phyloP scores from a whole-genome alignment of 805 yeast genomes.

The Saccharomycopsis amapae region DNA sequence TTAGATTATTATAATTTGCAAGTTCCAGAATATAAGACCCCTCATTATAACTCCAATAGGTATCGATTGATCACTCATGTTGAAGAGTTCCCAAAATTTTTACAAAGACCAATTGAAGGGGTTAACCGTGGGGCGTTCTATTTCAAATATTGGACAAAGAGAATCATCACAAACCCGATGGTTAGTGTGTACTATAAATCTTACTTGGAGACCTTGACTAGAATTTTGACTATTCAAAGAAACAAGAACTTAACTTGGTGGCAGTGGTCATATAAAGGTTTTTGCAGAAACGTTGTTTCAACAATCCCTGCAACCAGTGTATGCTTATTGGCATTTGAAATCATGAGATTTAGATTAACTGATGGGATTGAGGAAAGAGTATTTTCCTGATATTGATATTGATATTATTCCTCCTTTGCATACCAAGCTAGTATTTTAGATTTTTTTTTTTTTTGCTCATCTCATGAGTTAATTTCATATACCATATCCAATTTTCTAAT shows the following conservation, averaged over 20 bases:
- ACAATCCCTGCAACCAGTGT: constrained; percentile 85
- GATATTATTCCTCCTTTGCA: too few species aligned
- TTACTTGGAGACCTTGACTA: constrained; percentile 66
- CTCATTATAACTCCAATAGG: constrained; percentile 12
- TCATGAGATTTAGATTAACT: constrained; percentile 45
- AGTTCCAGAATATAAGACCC: constrained; percentile 20
- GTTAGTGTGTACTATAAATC: constrained; percentile 54
- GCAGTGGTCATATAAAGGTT: constrained; percentile 73
- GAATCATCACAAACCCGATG: constrained; percentile 26
- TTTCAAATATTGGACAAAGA: constrained; percentile 21
- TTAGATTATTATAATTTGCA: constrained; percentile 39
- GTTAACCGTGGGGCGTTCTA: constrained; percentile 13
- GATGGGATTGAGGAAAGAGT: constrained; percentile 1
- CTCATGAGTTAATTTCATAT: too few species aligned
- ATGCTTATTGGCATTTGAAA: constrained; percentile 79
- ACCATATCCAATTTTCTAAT: too few species aligned
- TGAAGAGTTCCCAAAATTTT: constrained; percentile 13
- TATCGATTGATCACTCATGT: constrained; percentile 10
- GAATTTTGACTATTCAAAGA: constrained; percentile 45
- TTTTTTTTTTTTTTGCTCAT: too few species aligned
- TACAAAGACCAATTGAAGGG: constrained; percentile 4
- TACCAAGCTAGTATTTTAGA: too few species aligned
- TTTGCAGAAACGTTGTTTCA: constrained; percentile 59
- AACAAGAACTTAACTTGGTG: constrained; percentile 52
- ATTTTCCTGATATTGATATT: too few species aligned